Conservation (phyloP, 1,284 basidiomycete species). For the Boletus sp. region DNA sequence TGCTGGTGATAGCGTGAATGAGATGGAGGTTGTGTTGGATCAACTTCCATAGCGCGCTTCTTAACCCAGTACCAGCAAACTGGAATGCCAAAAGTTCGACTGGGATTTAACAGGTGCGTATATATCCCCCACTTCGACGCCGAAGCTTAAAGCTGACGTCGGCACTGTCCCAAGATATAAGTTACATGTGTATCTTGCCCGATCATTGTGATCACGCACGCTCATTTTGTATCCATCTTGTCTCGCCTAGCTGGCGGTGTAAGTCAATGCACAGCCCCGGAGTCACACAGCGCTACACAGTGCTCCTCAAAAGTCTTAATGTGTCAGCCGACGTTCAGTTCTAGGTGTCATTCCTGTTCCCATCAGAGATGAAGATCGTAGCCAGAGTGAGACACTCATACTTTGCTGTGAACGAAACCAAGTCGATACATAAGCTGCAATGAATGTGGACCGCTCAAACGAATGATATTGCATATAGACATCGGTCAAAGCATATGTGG, state of each 20-base stretch:
- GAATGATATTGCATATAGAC: neutral
- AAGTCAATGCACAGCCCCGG: neutral
- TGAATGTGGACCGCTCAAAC: neutral
- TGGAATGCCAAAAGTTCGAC: neutral
- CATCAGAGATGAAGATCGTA: no score
- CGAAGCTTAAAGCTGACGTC: neutral
- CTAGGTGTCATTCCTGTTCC: no score
- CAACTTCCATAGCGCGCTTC: constrained; percentile 16
- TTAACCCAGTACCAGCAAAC: neutral
- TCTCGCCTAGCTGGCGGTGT: neutral
- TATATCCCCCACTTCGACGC: neutral
- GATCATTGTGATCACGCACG: neutral
- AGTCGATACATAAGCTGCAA: neutral
- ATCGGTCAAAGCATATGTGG: neutral
- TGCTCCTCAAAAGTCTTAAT: no score
- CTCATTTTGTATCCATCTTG: no score
- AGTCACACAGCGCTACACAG: no score
- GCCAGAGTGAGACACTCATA: neutral
- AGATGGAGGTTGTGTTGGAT: constrained; percentile 49
- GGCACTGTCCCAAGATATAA: neutral
- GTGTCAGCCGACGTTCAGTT: no score
- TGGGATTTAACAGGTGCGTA: constrained; percentile 5
- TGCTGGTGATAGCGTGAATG: constrained; percentile 36
- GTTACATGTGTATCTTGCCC: neutral
- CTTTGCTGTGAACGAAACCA: neutral